Percentiles rank a stretch among this genome's conserved stretches.
Conservation (phyloP, 2,329 filamentous ascomycete genomes). For the Fusarium devonianum region DNA sequence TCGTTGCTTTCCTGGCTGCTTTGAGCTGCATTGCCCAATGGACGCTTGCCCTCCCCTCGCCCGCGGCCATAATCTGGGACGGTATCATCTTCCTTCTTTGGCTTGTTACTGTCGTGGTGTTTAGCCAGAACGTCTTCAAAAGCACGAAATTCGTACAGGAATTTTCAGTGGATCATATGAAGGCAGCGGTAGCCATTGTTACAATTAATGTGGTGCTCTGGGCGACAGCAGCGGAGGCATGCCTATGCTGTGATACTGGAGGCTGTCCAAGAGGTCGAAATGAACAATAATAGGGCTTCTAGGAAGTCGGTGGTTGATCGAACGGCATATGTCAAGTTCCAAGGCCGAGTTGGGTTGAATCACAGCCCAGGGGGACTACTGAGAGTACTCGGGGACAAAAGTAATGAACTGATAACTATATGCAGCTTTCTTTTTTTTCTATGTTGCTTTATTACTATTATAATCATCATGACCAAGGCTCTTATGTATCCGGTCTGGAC, state of each 20-base stretch:
- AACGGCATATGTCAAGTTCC: constrained; percentile 2
- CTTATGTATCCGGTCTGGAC: constrained; percentile 16
- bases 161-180: not conserved
- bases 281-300: not conserved
- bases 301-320: constrained; percentile 1
- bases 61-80: constrained; percentile 10
- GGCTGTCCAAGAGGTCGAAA: not conserved
- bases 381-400: too few relatives aligned
- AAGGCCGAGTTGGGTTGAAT: too few relatives aligned
- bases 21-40: constrained; percentile 18
- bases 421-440: constrained; percentile 3
- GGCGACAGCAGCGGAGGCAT: constrained; percentile 13
- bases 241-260: constrained; percentile 11
- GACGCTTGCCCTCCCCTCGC: constrained; percentile 14
- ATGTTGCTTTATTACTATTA: not conserved
- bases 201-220: constrained; percentile 16
- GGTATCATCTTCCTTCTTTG: constrained; percentile 14
- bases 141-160: not conserved
- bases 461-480: constrained; percentile 8
- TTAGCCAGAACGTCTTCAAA: constrained; percentile 9
- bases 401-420: too few relatives aligned
- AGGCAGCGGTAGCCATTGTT: constrained; percentile 13
- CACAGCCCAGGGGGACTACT: too few relatives aligned
- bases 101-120: constrained; percentile 19
- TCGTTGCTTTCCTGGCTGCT: constrained; percentile 7